Evolutionary conservation across 306 rosid species (phyloP), one percentile per base, ranked within the genome.

Genomic region (Sindora glabra): DNA sequence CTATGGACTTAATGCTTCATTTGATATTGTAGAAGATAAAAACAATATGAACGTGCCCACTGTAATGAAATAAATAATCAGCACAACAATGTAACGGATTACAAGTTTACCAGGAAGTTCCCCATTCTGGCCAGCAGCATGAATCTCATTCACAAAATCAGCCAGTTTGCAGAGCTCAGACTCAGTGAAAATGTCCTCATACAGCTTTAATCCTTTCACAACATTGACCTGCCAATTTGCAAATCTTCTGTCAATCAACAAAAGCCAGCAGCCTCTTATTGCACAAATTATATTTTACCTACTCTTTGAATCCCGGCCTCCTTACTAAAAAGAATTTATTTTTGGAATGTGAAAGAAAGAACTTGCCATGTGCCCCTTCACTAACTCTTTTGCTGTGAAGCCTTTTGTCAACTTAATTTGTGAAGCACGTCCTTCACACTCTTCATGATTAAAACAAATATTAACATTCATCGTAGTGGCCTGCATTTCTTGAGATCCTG

Each of bases 291-390:
- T 60, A 44, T 29, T 30, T 29, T 9, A 29, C 34, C 34, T 29
- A 29, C 23, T 46, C 17, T 18, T 15, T 54, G 46, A 57, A 56
- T 75, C 74, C 45, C 48, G 16, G 16, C 54, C 48, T 56, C 48
- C 39, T 53, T 62, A 30, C 33, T 49, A 18, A 48, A 53, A 68
- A 42, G 5, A 47, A 36, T 48, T 50, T 22, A 15, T 25, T 25
- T 14, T 49, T 6, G 36, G 55, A 52, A 48, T 48, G 52, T 58
- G 52, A 75, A 65, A 65, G 64, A 64, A 72, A 74, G 38, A 72
- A 80, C 99, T 86, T 77, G 65, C 99, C 99, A 73, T 86, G 38
- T 86, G 99, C 62, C 94, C 95, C 70, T 84, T 94, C 65, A 89
- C 83, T 0, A 83, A 77, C 73, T 94, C 99, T 73, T 94, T 94